Conservation (phyloP, 805 yeast genomes). For the Isabelozyma gotoi region DNA sequence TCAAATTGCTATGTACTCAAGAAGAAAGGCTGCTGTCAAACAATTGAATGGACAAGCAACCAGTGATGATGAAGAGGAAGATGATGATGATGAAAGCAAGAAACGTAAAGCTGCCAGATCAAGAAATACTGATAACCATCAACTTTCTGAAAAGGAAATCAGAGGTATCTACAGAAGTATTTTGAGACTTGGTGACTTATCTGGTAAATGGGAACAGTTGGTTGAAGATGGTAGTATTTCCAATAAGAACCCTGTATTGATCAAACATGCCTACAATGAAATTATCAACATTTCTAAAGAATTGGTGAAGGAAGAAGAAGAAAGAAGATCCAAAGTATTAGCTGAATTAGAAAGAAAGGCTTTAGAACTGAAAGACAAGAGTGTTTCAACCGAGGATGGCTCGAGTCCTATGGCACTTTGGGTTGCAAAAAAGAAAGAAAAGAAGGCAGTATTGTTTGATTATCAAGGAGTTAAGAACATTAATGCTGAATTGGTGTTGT, state of each 20-base stretch:
- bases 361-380: constrained; percentile 47
- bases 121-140: constrained; percentile 40
- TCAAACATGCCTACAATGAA: constrained; percentile 76
- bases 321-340: constrained; percentile 53
- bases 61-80: constrained; percentile 43
- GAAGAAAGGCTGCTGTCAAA: constrained; percentile 74
- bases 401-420: constrained; percentile 52
- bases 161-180: constrained; percentile 84
- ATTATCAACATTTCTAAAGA: constrained; percentile 61
- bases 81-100: constrained; percentile 37
- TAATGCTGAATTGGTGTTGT: constrained; percentile 84
- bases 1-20: constrained; percentile 82
- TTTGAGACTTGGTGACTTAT: constrained; percentile 76
- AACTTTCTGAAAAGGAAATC: constrained; percentile 80
- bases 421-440: constrained; percentile 73
- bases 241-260: constrained; percentile 75
- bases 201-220: constrained; percentile 76
- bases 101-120: constrained; percentile 30
- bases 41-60: constrained; percentile 43
- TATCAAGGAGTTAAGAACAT: constrained; percentile 83
- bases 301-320: constrained; percentile 64
- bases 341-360: constrained; percentile 64
- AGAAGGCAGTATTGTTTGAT: constrained; percentile 86
- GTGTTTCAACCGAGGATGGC: constrained; percentile 35
- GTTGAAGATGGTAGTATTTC: constrained; percentile 89